These are phyloP conservation scores for Chenopodium formosanum DNA, from an alignment of 148 eudicot species.

Conservation along the genomic window DNA sequence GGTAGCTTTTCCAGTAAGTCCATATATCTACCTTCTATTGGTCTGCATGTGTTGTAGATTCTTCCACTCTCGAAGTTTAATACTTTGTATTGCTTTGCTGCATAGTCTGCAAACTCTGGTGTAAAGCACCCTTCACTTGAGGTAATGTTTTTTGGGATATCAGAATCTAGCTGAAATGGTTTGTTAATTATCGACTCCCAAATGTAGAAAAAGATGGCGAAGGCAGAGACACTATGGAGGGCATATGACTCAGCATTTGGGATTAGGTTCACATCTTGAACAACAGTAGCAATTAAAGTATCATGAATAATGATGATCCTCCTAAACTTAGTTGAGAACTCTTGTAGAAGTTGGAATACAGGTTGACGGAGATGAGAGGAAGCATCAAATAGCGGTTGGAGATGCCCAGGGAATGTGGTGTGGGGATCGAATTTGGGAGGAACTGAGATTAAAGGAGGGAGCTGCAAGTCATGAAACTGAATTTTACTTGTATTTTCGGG, in stretches of 20 bases:
- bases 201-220: constrained; percentile 25
- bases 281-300: constrained; percentile 37
- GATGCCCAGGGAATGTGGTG: constrained; percentile 44
- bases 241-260: constrained; percentile 52
- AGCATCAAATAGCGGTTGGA: constrained; percentile 43
- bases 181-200: constrained; percentile 34
- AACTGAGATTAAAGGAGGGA: constrained; percentile 29
- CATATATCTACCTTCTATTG: constrained; percentile 41
- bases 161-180: constrained; percentile 27
- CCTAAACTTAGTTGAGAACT: constrained; percentile 30
- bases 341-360: constrained; percentile 27
- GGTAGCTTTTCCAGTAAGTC: constrained; percentile 32
- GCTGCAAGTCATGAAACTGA: constrained; percentile 52
- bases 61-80: constrained; percentile 35
- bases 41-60: constrained; percentile 40
- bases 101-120: constrained; percentile 28
- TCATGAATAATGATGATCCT: constrained; percentile 54
- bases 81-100: constrained; percentile 20
- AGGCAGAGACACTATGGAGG: constrained; percentile 45
- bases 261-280: constrained; percentile 41
- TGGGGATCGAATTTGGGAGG: constrained; percentile 24
- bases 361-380: constrained; percentile 37
- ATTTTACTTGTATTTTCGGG: constrained; percentile 20
- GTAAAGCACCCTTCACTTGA: constrained; percentile 36
- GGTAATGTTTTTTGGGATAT: constrained; percentile 18